Evolutionary conservation across 805 yeast species (phyloP).

Genomic region (Candida railenensis): DNA sequence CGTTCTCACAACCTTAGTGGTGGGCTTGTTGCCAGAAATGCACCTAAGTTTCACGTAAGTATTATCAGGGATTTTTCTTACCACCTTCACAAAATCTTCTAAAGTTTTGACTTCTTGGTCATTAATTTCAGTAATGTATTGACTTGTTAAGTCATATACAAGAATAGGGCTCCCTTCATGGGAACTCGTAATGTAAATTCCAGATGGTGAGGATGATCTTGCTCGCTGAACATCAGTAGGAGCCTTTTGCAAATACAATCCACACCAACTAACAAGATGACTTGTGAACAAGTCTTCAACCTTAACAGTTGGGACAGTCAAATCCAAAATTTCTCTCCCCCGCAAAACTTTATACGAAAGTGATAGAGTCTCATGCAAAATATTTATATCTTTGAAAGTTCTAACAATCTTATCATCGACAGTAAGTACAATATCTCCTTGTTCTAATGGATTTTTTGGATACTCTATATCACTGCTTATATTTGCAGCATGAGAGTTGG

Average conservation of each 20-base stretch:
- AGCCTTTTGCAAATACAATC: conserved; percentile 81
- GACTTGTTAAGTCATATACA: conserved; percentile 76
- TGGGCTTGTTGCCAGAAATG: conserved; percentile 83
- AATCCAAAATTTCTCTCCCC: conserved; percentile 58
- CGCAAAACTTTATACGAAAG: conserved; percentile 68
- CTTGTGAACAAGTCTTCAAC: conserved; percentile 59
- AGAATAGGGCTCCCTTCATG: conserved; percentile 83
- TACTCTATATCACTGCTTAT: background rate
- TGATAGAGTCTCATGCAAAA: conserved; percentile 39
- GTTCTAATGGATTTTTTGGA: conserved; percentile 38
- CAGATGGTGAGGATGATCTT: conserved; percentile 72
- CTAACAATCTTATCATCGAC: conserved; percentile 66
- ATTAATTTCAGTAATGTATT: conserved; percentile 87
- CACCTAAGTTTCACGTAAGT: conserved; percentile 78
- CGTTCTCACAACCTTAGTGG: conserved; percentile 81
- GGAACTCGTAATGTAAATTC: conserved; percentile 76
- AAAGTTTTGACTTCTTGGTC: conserved; percentile 70
- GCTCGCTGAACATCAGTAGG: conserved; percentile 92
- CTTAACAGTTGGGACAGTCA: conserved; percentile 64
- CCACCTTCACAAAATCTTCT: conserved; percentile 62
- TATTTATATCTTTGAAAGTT: conserved; percentile 63
- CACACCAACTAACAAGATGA: conserved; percentile 77
- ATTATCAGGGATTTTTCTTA: conserved; percentile 68
- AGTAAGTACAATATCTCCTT: conserved; percentile 77
- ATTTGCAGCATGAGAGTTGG: conserved; percentile 52